Percentiles rank a stretch among this genome's conserved stretches.
Conservation (phyloP, 2,329 filamentous ascomycete species). For the Calonectria pseudoturangicola region DNA sequence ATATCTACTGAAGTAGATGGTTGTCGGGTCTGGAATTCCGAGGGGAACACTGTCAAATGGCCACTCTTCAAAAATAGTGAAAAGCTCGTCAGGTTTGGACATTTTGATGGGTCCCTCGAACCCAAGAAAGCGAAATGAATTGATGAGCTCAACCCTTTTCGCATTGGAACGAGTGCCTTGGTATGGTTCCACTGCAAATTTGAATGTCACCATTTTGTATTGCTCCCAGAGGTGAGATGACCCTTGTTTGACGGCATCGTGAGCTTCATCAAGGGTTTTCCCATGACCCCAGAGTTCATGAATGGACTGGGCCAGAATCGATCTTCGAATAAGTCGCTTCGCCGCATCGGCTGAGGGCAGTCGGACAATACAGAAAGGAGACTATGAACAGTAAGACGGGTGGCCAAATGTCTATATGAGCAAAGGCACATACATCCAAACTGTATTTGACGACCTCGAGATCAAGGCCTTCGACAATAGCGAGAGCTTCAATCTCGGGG, state of each 20-base stretch:
- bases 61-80: conserved; percentile 91
- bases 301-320: conserved; percentile 87
- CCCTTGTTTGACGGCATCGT: conserved; percentile 75
- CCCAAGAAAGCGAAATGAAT: conserved; percentile 85
- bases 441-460: conserved; percentile 86
- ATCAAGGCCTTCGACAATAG: conserved; percentile 78
- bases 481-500: conserved; percentile 89
- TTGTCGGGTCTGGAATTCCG: conserved; percentile 71
- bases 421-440: conserved; percentile 76
- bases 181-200: conserved; percentile 89
- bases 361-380: conserved; percentile 88
- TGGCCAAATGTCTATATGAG: conserved; percentile 35
- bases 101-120: conserved; percentile 88
- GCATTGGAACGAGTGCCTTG: conserved; percentile 80
- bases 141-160: conserved; percentile 84
- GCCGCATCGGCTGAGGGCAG: conserved; percentile 81
- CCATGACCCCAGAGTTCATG: conserved; percentile 93
- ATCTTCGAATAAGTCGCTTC: conserved; percentile 80
- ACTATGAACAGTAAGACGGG: conserved; percentile 69
- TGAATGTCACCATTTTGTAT: conserved; percentile 83
- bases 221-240: conserved; percentile 79
- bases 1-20: conserved; percentile 82
- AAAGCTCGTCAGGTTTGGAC: conserved; percentile 82
- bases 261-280: conserved; percentile 79
- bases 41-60: conserved; percentile 70